A percentile compares a stretch with the other conserved stretches of the same genome.
Conservation (phyloP, 495 filamentous ascomycete species). For the Sporormia fimetaria region DNA sequence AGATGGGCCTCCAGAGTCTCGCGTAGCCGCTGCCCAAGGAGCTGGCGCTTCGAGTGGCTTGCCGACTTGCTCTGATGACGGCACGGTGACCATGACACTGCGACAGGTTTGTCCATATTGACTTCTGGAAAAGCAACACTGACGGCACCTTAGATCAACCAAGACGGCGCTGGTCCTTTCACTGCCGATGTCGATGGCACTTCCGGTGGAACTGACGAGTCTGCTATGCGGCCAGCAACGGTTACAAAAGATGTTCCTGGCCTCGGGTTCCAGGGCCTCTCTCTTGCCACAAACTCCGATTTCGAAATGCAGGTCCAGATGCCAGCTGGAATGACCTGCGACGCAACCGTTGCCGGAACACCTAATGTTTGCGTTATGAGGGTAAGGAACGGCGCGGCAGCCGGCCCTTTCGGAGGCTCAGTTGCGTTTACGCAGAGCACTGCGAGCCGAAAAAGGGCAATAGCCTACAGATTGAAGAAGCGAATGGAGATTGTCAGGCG, state of each 20-base stretch:
- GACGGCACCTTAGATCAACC: slow-evolving; percentile 26
- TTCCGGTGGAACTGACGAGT: slow-evolving; percentile 42
- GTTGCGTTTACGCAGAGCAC: slow-evolving; percentile 32
- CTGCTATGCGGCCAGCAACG: slow-evolving; percentile 43
- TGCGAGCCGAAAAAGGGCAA: slow-evolving; percentile 25
- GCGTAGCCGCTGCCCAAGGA: slow-evolving; percentile 25
- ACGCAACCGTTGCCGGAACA: slow-evolving; percentile 41
- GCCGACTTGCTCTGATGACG: slow-evolving; percentile 44
- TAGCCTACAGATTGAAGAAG: slow-evolving; percentile 27
- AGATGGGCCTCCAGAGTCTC: slow-evolving; percentile 22
- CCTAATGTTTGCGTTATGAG: slow-evolving; percentile 48
- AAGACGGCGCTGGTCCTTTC: slow-evolving; percentile 34
- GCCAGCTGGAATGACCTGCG: slow-evolving; percentile 51
- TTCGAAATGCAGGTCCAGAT: slow-evolving; percentile 48
- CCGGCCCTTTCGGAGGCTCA: slow-evolving; percentile 51
- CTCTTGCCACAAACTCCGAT: slow-evolving; percentile 38
- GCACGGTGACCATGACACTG: slow-evolving; percentile 36
- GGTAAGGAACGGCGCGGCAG: slow-evolving; percentile 44
- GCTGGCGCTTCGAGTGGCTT: slow-evolving; percentile 33
- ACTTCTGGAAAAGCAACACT: background rate
- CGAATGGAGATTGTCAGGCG: slow-evolving; percentile 16
- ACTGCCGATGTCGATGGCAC: slow-evolving; percentile 35
- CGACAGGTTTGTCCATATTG: slow-evolving; percentile 6
- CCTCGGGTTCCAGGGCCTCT: slow-evolving; percentile 34
- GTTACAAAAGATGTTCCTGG: slow-evolving; percentile 51